These are phyloP conservation scores for Noccaea bulbosa DNA, from an alignment of 345 rosid genomes.

Conservation along the genomic window DNA sequence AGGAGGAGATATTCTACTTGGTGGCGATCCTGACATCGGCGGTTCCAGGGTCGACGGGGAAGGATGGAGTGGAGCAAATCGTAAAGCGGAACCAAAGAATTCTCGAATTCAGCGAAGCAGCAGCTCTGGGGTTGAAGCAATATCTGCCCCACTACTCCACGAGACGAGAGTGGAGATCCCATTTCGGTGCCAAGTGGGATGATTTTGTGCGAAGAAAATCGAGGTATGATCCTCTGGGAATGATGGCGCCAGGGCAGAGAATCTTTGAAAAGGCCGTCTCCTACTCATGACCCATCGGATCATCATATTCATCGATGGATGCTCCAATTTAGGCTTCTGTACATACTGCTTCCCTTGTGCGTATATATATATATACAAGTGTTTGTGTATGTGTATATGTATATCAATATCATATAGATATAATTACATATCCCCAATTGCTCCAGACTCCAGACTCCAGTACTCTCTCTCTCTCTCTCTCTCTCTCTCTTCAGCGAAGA, in stretches of 20 bases:
- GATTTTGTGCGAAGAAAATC: constrained; percentile 70
- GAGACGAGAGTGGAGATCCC: constrained; percentile 78
- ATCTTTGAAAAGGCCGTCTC: constrained; percentile 65
- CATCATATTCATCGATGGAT: too few species aligned
- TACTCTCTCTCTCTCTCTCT: too few species aligned
- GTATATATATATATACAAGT: neutral
- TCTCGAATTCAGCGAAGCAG: constrained; percentile 64
- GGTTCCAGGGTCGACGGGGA: constrained; percentile 71
- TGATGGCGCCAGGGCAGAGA: constrained; percentile 92
- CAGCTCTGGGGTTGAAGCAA: constrained; percentile 73
- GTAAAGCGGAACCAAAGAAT: constrained; percentile 69
- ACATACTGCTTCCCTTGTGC: neutral
- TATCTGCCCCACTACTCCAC: constrained; percentile 84
- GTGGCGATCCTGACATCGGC: constrained; percentile 95
- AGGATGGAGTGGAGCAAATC: constrained; percentile 71
- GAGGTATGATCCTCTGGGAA: constrained; percentile 78
- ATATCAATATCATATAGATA: too few species aligned
- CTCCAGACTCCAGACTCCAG: too few species aligned
- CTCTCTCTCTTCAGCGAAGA: too few species aligned
- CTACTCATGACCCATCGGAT: constrained; percentile 46
- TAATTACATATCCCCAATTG: neutral
- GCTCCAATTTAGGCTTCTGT: neutral
- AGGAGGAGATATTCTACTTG: constrained; percentile 84
- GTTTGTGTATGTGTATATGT: too few species aligned
- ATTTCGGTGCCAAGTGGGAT: constrained; percentile 82